These are phyloP conservation scores for Stereocaulon alpinum DNA, from an alignment of 495 filamentous ascomycete species.

Conservation along the genomic window DNA sequence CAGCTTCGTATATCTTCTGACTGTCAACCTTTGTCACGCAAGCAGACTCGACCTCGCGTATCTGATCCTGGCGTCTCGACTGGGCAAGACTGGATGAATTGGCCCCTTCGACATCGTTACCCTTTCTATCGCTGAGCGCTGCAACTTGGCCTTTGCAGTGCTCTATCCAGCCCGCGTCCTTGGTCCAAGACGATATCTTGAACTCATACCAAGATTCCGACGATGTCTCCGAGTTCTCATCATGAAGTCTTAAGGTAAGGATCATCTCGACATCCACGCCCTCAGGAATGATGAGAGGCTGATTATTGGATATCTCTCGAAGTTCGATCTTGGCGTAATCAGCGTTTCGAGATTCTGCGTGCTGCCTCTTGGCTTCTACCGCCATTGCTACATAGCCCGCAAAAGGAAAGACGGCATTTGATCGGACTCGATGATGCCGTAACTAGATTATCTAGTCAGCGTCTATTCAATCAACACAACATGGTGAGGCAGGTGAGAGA, in stretches of 20 bases:
- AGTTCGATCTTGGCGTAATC: constrained; percentile 20
- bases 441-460: too few relatives aligned
- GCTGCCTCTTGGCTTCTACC: constrained; percentile 33
- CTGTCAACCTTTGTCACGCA: neutral
- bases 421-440: constrained; percentile 33
- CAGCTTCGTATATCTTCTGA: neutral
- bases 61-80: neutral
- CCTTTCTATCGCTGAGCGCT: neutral
- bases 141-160: constrained; percentile 29
- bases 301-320: constrained; percentile 33
- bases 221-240: constrained; percentile 29
- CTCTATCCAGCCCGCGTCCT: constrained; percentile 28
- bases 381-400: constrained; percentile 37
- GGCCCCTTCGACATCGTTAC: neutral
- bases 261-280: constrained; percentile 30
- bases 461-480: too few relatives aligned
- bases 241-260: constrained; percentile 32
- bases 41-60: neutral
- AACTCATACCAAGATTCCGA: constrained; percentile 35
- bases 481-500: too few relatives aligned
- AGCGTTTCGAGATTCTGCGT: neutral
- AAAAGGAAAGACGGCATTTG: constrained; percentile 35
- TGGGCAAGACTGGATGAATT: too few relatives aligned
- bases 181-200: constrained; percentile 28
- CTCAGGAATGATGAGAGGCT: constrained; percentile 35